Base-by-base conservation (phyloP, 1,284 basidiomycete genomes). In the Fomitopsis betulina region DNA sequence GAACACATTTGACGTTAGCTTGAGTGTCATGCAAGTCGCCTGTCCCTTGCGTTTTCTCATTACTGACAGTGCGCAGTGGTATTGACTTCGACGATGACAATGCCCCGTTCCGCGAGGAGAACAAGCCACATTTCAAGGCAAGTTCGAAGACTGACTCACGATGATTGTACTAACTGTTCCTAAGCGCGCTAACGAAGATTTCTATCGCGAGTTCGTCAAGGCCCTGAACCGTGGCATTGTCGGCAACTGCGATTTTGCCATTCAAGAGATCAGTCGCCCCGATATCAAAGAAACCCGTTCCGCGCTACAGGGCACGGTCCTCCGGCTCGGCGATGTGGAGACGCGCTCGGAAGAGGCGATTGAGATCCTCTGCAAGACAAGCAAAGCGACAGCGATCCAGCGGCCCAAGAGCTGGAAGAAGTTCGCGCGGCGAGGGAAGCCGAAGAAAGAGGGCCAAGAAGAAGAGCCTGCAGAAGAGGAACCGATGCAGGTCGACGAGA, bases 71-170 rank as follows among this genome's bases (percentile, higher is more conserved):
- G 54, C 21, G 37, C 60, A 92, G 90, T 27, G 94, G 94, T 4
- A 79, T 94, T 40, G 92, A 94, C 71, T 96, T 96, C 71, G 91
- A 89, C 66, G 89, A 93, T 64, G 84, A 87, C 38, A 81, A 86
- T 21, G 73, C 83, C 23, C 82, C 74, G 0, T 87, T 82, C 67
- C 71, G 77, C 8, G 86, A 93, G 68, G 81, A 88, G 55, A 74
- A 84, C 64, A 94, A 95, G 67, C 79, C 82, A 9, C 60, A 76
- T 5, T 78, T 85, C 59, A 94, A 95, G 80, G 92, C 89, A 65
- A 35, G 63, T 57, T 19, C 32, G 33, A 17, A 13, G 1, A 15
- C 21, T 17, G 32, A 12, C 33, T 38, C 39, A 10, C 13, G 10
- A 25, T 57, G 3, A 30, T 8, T 23, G 52, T 32, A 7, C 10